phyloP scores from a whole-genome alignment of 768 basidiomycete species.

The Boletus subparvulus region DNA sequence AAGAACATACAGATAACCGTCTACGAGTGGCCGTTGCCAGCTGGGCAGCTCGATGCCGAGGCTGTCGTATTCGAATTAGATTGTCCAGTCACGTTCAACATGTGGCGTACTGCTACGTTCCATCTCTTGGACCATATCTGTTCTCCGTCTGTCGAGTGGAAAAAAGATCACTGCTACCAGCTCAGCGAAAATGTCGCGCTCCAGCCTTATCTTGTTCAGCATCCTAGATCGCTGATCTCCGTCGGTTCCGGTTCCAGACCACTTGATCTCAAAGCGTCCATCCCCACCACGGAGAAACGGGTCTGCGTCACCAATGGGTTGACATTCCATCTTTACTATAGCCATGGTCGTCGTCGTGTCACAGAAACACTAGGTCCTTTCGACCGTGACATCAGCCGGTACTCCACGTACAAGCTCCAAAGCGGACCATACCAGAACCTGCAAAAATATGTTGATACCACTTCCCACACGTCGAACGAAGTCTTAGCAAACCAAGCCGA shows the following conservation, averaged over 20 bases:
- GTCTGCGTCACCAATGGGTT: constrained; percentile 39
- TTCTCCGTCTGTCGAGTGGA: constrained; percentile 4
- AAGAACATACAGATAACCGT: constrained; percentile 33
- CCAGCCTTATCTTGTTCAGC: constrained; percentile 9
- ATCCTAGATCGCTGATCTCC: constrained; percentile 18
- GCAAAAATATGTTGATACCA: constrained; percentile 36
- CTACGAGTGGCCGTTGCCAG: constrained; percentile 50
- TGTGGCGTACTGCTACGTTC: constrained; percentile 46
- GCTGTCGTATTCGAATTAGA: constrained; percentile 42
- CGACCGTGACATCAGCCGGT: constrained; percentile 10
- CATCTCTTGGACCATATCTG: constrained; percentile 39
- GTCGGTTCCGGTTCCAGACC: constrained; percentile 24
- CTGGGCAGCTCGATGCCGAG: constrained; percentile 17
- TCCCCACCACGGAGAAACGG: constrained; percentile 10
- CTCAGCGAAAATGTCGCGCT: constrained; percentile 15
- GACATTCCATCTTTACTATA: constrained; percentile 28
- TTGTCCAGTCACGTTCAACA: constrained; percentile 38
- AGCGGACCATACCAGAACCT: constrained; percentile 34
- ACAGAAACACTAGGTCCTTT: constrained; percentile 10
- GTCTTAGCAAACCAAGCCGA: constrained; percentile 42
- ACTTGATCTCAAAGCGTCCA: not conserved
- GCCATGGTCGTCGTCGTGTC: constrained; percentile 8
- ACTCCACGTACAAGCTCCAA: constrained; percentile 36
- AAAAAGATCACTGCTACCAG: constrained; percentile 5
- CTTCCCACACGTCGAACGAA: constrained; percentile 41